Percentiles rank a stretch among this genome's conserved stretches.
Evolutionary conservation across 2,329 filamentous ascomycete genomes (phyloP).

Genomic region (Diplodia scrobiculata): DNA sequence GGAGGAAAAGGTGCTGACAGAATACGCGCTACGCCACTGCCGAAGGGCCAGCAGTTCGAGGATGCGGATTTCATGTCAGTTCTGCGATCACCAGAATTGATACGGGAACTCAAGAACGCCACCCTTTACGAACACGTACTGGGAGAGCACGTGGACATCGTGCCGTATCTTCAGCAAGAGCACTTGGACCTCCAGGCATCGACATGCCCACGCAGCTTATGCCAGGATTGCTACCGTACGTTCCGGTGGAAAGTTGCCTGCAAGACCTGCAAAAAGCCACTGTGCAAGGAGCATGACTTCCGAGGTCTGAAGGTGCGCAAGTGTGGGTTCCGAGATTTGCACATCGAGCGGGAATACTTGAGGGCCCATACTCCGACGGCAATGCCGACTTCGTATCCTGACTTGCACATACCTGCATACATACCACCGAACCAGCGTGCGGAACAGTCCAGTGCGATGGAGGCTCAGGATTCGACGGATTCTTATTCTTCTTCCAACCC

Average conservation of each 20-base stretch:
- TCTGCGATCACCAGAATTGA: slow-evolving; percentile 51
- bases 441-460: slow-evolving; percentile 18
- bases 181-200: slow-evolving; percentile 48
- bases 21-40: slow-evolving; percentile 60
- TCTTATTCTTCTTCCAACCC: slow-evolving; percentile 8
- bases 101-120: slow-evolving; percentile 46
- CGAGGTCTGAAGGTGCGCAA: slow-evolving; percentile 59
- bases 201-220: slow-evolving; percentile 58
- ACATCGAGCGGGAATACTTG: slow-evolving; percentile 51
- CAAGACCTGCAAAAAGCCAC: slow-evolving; percentile 58
- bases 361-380: slow-evolving; percentile 35
- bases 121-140: slow-evolving; percentile 48
- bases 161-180: slow-evolving; percentile 46
- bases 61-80: slow-evolving; percentile 57
- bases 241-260: slow-evolving; percentile 63
- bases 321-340: slow-evolving; percentile 60
- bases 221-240: slow-evolving; percentile 60
- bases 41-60: slow-evolving; percentile 57
- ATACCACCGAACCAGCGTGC: slow-evolving; percentile 19
- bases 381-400: not conserved
- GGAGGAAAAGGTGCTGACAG: slow-evolving; percentile 57
- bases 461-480: slow-evolving; percentile 5
- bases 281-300: slow-evolving; percentile 64
- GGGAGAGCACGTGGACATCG: slow-evolving; percentile 46
- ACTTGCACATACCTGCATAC: slow-evolving; percentile 37